A percentile compares a stretch with the other conserved stretches of the same genome.
These are phyloP conservation scores for Raffaelea albimanens DNA, from an alignment of 2,329 filamentous ascomycete genomes.

Conservation along the genomic window DNA sequence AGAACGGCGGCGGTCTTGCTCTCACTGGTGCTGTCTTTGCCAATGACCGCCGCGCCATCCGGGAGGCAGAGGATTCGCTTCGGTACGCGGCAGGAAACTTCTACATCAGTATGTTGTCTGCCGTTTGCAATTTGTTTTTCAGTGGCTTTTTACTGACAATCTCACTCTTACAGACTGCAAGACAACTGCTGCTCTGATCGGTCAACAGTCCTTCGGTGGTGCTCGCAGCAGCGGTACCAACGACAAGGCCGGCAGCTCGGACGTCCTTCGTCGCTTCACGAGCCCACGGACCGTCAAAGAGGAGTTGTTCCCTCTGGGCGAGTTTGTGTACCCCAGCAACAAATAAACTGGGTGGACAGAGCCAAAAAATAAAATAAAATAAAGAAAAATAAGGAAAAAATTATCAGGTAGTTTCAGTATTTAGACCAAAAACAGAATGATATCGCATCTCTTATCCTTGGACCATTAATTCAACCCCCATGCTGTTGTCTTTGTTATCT, in stretches of 20 bases:
- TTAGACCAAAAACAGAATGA: too few relatives aligned
- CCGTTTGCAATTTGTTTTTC: too few relatives aligned
- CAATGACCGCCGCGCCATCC: background rate
- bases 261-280: background rate
- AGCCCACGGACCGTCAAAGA: background rate
- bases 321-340: background rate
- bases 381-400: background rate
- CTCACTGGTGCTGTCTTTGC: background rate
- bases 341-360: background rate
- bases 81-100: background rate
- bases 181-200: background rate
- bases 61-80: background rate
- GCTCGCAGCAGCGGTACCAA: background rate
- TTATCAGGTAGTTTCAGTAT: too few relatives aligned
- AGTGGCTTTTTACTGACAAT: background rate
- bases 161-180: background rate
- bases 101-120: too few relatives aligned
- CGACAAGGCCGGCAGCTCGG: background rate
- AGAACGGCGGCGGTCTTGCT: background rate
- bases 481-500: too few relatives aligned
- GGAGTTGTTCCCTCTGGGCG: background rate
- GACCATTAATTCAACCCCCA: too few relatives aligned
- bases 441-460: too few relatives aligned
- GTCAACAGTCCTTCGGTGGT: background rate
- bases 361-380: background rate